These are phyloP conservation scores for Irpex sp. DNA, from an alignment of 1,284 basidiomycete genomes.

Conservation along the genomic window DNA sequence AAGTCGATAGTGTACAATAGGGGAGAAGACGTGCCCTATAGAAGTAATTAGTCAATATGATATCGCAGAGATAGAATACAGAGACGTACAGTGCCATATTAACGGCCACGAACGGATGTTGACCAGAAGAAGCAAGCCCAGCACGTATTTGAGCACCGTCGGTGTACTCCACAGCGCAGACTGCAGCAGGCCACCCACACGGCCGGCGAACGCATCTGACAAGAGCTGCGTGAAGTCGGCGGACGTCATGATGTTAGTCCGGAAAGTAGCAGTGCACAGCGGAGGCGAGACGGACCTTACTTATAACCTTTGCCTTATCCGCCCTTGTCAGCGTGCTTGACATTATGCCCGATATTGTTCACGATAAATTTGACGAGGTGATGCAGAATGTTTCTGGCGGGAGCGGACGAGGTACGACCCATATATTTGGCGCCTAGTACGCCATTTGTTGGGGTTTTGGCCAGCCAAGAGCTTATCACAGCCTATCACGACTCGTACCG, in stretches of 20 bases:
- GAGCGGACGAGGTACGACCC: not conserved
- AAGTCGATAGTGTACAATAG: conserved; percentile 38
- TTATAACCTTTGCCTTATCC: not conserved
- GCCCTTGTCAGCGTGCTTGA: not conserved
- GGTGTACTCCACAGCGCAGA: conserved; percentile 1
- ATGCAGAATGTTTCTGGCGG: not conserved
- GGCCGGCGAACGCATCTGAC: not conserved
- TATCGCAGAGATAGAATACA: not conserved
- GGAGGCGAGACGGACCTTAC: not conserved
- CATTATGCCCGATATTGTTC: not conserved
- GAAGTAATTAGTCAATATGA: not conserved
- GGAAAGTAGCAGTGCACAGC: not conserved
- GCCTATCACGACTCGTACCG: not conserved
- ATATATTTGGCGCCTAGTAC: not conserved
- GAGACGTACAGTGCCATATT: conserved; percentile 61
- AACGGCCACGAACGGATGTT: conserved; percentile 60
- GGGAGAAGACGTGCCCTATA: conserved; percentile 44
- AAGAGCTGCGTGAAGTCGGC: not conserved
- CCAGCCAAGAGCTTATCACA: not conserved
- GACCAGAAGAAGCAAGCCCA: conserved; percentile 38
- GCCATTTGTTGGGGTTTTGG: not conserved
- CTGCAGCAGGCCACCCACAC: not conserved
- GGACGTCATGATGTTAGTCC: not conserved
- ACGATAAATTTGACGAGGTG: not conserved
- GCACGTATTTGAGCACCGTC: conserved; percentile 21